These are phyloP conservation scores for Camptophora hylomeconis DNA, from an alignment of 2,329 filamentous ascomycete genomes.

Conservation along the genomic window DNA sequence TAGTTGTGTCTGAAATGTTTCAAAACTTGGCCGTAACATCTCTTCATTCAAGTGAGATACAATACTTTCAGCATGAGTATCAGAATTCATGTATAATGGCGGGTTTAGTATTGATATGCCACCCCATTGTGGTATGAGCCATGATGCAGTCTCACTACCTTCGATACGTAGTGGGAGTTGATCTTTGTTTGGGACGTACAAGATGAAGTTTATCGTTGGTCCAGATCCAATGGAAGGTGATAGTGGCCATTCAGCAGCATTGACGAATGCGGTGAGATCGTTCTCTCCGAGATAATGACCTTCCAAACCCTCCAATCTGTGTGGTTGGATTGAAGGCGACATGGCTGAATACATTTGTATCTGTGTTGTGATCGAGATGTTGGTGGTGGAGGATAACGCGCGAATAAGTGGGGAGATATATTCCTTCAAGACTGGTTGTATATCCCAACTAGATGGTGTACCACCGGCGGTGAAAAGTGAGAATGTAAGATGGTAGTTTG, in stretches of 20 bases:
- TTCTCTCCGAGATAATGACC: conserved; percentile 52
- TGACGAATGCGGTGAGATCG: conserved; percentile 87
- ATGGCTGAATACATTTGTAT: conserved; percentile 79
- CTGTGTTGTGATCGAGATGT: conserved; percentile 92
- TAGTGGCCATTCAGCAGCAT: conserved; percentile 93
- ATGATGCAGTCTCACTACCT: conserved; percentile 55
- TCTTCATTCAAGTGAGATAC: conserved; percentile 45
- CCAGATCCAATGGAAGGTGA: conserved; percentile 81
- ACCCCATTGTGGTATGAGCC: conserved; percentile 96
- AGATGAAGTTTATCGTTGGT: conserved; percentile 89
- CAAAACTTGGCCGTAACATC: conserved; percentile 63
- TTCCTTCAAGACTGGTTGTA: conserved; percentile 65
- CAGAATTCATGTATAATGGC: conserved; percentile 20
- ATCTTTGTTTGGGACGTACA: conserved; percentile 67
- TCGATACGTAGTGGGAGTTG: conserved; percentile 48
- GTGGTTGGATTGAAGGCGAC: conserved; percentile 48
- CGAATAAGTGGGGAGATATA: conserved; percentile 74
- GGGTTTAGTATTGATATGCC: conserved; percentile 57
- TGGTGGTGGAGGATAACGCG: conserved; percentile 70
- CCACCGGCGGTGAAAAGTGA: conserved; percentile 78
- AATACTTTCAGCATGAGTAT: conserved; percentile 7
- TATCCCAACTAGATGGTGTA: conserved; percentile 76
- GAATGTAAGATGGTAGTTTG: conserved; percentile 90
- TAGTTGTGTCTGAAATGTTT: conserved; percentile 83
- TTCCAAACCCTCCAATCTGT: conserved; percentile 30